A percentile compares a stretch with the other conserved stretches of the same genome.
These are phyloP conservation scores for Globisporangium nunn DNA, from an alignment of 352 stramenopile species.

Conservation along the genomic window DNA sequence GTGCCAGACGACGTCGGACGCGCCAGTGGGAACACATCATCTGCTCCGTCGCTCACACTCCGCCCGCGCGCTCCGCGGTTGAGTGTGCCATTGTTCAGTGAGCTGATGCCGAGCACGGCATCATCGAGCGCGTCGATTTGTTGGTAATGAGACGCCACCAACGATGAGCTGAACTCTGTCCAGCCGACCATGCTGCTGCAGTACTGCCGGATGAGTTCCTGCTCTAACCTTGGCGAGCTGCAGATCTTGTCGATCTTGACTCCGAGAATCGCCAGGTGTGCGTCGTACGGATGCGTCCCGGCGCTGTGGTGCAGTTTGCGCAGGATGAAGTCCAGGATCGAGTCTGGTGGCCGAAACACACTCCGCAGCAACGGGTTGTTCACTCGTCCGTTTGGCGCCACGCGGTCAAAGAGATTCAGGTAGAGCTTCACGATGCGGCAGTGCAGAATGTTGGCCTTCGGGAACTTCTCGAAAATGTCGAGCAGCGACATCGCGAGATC, in stretches of 20 bases:
- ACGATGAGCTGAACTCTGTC: constrained; percentile 55
- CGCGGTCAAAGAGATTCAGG: constrained; percentile 57
- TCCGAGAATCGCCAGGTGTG: constrained; percentile 64
- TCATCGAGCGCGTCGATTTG: constrained; percentile 71
- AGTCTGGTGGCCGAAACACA: constrained; percentile 62
- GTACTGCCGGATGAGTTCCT: constrained; percentile 75
- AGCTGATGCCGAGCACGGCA: constrained; percentile 17
- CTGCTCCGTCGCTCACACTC: constrained; percentile 31
- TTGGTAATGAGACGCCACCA: constrained; percentile 70
- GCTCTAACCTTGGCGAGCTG: constrained; percentile 57
- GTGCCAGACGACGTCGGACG: constrained; percentile 55
- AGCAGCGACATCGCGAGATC: constrained; percentile 56
- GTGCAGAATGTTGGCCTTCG: constrained; percentile 65
- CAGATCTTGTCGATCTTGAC: constrained; percentile 81
- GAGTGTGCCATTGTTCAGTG: constrained; percentile 11
- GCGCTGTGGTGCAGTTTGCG: constrained; percentile 47
- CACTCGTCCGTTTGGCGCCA: constrained; percentile 46
- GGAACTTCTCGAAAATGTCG: constrained; percentile 67
- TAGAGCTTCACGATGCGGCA: constrained; percentile 65
- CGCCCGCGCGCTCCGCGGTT: constrained; percentile 13
- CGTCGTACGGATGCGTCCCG: constrained; percentile 50
- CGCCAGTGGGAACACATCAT: constrained; percentile 45
- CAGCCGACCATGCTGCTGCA: constrained; percentile 52
- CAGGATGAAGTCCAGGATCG: constrained; percentile 62
- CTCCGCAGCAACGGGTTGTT: constrained; percentile 74